Base-by-base conservation (phyloP, 1,284 basidiomycete genomes). In the Apiotrichum mycotoxinovorans region DNA sequence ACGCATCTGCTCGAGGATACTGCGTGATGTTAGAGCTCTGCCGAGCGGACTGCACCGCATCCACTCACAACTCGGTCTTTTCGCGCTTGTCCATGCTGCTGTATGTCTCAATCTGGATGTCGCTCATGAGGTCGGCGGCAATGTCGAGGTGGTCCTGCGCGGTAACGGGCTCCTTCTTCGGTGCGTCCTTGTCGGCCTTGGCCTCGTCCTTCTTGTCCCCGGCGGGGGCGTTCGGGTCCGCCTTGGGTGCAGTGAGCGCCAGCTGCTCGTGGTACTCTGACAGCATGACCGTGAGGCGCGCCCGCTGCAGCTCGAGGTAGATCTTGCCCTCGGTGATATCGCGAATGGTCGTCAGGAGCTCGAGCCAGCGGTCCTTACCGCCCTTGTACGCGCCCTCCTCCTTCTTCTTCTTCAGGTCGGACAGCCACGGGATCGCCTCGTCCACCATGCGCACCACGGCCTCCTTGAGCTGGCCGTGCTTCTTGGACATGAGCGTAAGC, bases 91-190 rank as follows among this genome's bases (percentile, higher is more conserved):
- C 91, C 95, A 99, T 98, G 15, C 89, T 92, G 25, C 93, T 96
- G 73, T 98, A 99, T 3, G 96, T 98, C 79, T 99, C 96, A 44
- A 98, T 94, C 78, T 97, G 93, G 1, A 99, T 85, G 54, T 98
- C 96, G 51, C 88, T 89, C 61, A 98, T 82, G 33, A 97, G 80
- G 63, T 96, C 93, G 0, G 91, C 94, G 0, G 91, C 89, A 0
- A 84, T 87, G 66, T 88, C 84, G 40, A 91, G 77, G 52, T 87
- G 84, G 65, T 89, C 79, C 58, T 71, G 64, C 38, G 71, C 69
- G 0, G 75, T 78, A 15, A 75, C 73, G 11, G 77, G 76, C 55
- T 75, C 72, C 58, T 77, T 74, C 37, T 73, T 69, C 12, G 30
- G 30, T 12, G 30, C 12, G 14, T 67, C 59, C 55, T 79, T 74